phyloP scores from a whole-genome alignment of 495 filamentous ascomycete species.

The Penicillium ochrochloron region DNA sequence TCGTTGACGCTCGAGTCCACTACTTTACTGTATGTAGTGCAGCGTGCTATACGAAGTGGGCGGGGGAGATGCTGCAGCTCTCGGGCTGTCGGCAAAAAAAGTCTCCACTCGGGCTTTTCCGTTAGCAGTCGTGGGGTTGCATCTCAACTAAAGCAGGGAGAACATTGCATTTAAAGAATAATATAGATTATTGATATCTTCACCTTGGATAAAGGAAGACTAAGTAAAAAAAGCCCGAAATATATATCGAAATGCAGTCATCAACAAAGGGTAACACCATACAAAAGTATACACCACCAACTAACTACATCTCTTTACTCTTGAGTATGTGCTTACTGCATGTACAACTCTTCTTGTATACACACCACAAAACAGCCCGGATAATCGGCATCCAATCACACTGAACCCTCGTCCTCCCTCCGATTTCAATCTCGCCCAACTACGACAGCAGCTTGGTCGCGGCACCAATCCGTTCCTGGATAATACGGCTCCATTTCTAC shows the following conservation, averaged over 20 bases:
- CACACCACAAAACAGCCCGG: neutral
- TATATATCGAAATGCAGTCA: neutral
- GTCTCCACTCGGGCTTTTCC: neutral
- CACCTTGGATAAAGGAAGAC: neutral
- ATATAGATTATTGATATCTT: neutral
- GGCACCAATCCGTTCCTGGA: constrained; percentile 43
- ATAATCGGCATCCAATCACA: constrained; percentile 1
- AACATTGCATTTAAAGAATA: neutral
- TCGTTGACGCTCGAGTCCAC: neutral
- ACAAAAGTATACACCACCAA: neutral
- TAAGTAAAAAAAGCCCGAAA: neutral
- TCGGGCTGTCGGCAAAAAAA: constrained; percentile 1
- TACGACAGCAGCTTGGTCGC: constrained; percentile 45
- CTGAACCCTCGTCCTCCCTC: neutral
- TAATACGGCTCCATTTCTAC: constrained; percentile 53
- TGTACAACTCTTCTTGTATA: neutral
- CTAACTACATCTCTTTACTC: neutral
- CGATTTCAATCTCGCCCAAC: constrained; percentile 12
- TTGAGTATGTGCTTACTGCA: neutral
- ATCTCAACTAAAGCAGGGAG: neutral
- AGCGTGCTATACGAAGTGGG: neutral
- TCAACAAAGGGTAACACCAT: neutral
- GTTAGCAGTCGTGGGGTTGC: constrained; percentile 3
- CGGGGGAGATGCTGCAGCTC: neutral
- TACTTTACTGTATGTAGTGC: neutral